Base-by-base conservation (phyloP, 2,329 filamentous ascomycete species). In the Cercospora sojina region DNA sequence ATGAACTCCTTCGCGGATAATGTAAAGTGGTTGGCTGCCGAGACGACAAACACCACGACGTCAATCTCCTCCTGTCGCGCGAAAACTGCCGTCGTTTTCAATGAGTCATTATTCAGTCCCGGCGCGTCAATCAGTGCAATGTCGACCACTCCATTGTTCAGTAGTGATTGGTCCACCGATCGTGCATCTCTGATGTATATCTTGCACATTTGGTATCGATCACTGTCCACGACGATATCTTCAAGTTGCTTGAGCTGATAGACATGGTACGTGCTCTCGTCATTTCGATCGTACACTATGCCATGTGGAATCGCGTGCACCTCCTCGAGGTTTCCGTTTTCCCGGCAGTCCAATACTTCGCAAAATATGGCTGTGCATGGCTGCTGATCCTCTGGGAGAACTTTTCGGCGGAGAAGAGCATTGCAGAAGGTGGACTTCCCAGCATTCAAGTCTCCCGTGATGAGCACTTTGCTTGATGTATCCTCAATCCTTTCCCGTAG, bases 351-450 rank as follows among this genome's bases (percentile, higher is more conserved):
- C 65, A 99, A 80, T 2, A 99, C 95, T 77, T 99, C 95, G 77
- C 95, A 99, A 80, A 99, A 99, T 65, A 99, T 97, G 79, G 92
- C 95, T 1, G 95, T 99, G 79, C 95, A 99, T 1, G 95, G 95
- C 77, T 98, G 95, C 78, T 99, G 94, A 74, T 99, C 95, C 79
- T 98, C 95, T 0, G 95, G 95, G 3, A 99, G 81, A 29, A 99
- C 87, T 79, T 98, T 98, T 69, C 93, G 88, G 67, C 95, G 90
- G 47, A 99, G 81, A 2, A 99, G 83, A n/a, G 95, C 95, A 79
- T 99, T 99, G 82, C 95, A 99, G 74, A 99, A 99, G 0, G 95
- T 99, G 3, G 95, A 99, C 77, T 99, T 99, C 76, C 95, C 95
- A 8, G 95, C 94, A 76, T 99, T 99, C 62, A 99, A 80, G 77